Percentiles rank a stretch among this genome's conserved stretches.
Conservation (phyloP, 1,139 yeast genomes). For the Yamadazyma diospyri region DNA sequence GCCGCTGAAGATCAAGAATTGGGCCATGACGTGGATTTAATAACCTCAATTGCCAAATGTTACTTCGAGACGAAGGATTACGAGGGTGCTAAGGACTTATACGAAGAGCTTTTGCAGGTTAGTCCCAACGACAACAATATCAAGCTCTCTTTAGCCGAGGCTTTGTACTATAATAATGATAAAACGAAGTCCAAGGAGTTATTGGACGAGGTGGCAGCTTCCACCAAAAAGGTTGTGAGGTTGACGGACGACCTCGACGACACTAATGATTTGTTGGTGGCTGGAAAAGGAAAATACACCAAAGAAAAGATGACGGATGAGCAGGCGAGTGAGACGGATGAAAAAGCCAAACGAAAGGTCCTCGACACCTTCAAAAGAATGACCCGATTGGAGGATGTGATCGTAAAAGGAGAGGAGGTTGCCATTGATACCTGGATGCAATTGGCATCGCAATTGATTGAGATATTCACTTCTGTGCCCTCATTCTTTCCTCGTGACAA, state of each 20-base stretch:
- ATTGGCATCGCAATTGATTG: slow-evolving; percentile 76
- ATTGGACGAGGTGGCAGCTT: slow-evolving; percentile 45
- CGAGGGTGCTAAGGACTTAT: slow-evolving; percentile 65
- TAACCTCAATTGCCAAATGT: slow-evolving; percentile 71
- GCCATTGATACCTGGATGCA: slow-evolving; percentile 82
- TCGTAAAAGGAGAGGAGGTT: slow-evolving; percentile 51
- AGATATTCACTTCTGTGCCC: slow-evolving; percentile 72
- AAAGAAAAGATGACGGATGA: slow-evolving; percentile 45
- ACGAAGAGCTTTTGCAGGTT: slow-evolving; percentile 49
- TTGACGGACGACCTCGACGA: slow-evolving; percentile 11
- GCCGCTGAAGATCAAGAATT: slow-evolving; percentile 45
- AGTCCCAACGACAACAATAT: slow-evolving; percentile 70
- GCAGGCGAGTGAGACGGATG: slow-evolving; percentile 56
- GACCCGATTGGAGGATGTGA: slow-evolving; percentile 52
- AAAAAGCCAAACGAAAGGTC: slow-evolving; percentile 57
- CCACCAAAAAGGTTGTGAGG: slow-evolving; percentile 5
- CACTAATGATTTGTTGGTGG: slow-evolving; percentile 20
- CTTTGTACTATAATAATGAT: slow-evolving; percentile 69
- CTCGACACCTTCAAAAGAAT: slow-evolving; percentile 64
- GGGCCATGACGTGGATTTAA: slow-evolving; percentile 39
- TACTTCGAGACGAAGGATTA: slow-evolving; percentile 69
- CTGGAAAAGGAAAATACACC: slow-evolving; percentile 17
- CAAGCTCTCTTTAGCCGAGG: slow-evolving; percentile 77
- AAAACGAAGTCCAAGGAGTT: slow-evolving; percentile 57
- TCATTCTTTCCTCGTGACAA: slow-evolving; percentile 77